Conservation (phyloP, 2,329 filamentous ascomycete genomes). For the Pezicula radicicola region DNA sequence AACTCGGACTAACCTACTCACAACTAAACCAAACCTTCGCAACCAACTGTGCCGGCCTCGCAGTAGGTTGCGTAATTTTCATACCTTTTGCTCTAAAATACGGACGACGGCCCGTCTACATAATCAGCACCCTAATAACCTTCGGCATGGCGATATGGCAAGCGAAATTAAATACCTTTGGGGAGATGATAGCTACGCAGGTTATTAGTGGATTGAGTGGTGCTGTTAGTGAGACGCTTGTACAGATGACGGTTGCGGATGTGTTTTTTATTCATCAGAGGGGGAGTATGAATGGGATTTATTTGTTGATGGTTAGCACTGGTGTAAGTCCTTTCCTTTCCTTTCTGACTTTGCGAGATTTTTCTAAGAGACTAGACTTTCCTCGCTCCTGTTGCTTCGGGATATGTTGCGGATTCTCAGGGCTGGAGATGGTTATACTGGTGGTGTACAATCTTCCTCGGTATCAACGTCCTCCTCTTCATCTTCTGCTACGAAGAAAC, state of each 20-base stretch:
- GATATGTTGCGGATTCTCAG: conserved; percentile 32
- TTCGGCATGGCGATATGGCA: conserved; percentile 37
- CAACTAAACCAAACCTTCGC: conserved; percentile 43
- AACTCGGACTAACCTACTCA: conserved; percentile 34
- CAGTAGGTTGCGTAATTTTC: conserved; percentile 38
- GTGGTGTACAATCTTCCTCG: conserved; percentile 40
- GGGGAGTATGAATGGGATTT: conserved; percentile 44
- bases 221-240: conserved; percentile 38
- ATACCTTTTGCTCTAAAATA: conserved; percentile 44
- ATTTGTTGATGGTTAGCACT: conserved; percentile 35
- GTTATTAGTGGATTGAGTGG: conserved; percentile 40
- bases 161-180: conserved; percentile 36
- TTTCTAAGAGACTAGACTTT: not conserved
- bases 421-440: conserved; percentile 50
- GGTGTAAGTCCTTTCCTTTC: conserved; percentile 13
- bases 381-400: conserved; percentile 37
- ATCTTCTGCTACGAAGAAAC: conserved; percentile 41
- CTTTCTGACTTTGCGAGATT: not conserved
- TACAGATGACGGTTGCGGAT: conserved; percentile 44
- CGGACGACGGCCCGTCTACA: conserved; percentile 41
- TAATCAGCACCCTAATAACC: conserved; percentile 37
- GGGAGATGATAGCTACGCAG: conserved; percentile 41
- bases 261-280: conserved; percentile 46
- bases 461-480: conserved; percentile 34
- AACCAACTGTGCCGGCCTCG: conserved; percentile 37